Base-by-base conservation (phyloP, 176 grass and related monocot species). In the Eleusine coracana region DNA sequence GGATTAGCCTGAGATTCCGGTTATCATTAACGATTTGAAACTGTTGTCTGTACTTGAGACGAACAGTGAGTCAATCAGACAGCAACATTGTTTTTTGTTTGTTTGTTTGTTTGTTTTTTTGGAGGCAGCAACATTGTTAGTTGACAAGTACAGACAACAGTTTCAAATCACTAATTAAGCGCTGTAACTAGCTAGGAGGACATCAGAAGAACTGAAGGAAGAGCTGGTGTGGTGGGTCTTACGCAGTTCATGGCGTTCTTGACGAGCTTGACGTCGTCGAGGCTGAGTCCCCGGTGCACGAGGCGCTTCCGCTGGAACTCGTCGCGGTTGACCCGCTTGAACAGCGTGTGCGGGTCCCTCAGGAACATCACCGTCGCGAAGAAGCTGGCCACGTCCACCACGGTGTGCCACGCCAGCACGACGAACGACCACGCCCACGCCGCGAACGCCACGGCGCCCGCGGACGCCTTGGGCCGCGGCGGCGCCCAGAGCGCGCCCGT, bases 241-340 rank as follows among this genome's bases (percentile, higher is more conserved):
- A 95, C 92, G 70, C 92, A 93, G 55, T 84, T 75, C 88, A 95
- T 91, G 71, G 67, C 85, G 66, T 90, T 89, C 80, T 95, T 95
- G 80, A 95, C 79, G 70, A 68, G 62, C 79, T 95, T 98, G 83
- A 98, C 67, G 71, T 98, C 89, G 71, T 93, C 87, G 1, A 95
- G 82, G 79, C 73, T 89, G 36, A 98, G 80, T 5, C 82, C 84
- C 3, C 82, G 71, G 80, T 98, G 96, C 42, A 98, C 88, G 75
- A 98, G 65, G 18, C 91, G 88, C 67, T 93, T 93, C 16, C 62
- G 83, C 68, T 73, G 75, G 20, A 40, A 45, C 76, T 86, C 69
- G 4, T 27, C 80, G 23, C 84, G 76, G 62, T 88, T 85, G 0
- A 54, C 70, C 73, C 90, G 86, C 82, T 88, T 93, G 75, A 98